Evolutionary conservation across 2,329 filamentous ascomycete genomes (phyloP), one percentile per base, ranked within the genome.

Genomic region (Cercospora berteroae): DNA sequence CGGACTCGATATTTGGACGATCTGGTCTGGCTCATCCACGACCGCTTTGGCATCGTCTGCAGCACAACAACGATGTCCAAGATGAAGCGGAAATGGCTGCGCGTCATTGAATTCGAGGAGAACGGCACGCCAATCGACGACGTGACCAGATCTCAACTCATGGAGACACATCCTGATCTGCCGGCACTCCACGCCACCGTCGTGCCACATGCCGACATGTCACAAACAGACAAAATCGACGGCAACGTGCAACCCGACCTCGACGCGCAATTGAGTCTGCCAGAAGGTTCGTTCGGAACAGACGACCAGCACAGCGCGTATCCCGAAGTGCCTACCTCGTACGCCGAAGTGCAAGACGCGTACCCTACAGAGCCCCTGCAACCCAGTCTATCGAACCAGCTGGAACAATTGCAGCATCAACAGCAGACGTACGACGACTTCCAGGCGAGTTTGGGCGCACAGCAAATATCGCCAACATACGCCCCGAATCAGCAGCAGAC

Each of bases 1-100:
- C 72, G 75, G 10, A 72, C 64, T 2, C 73, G 75, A 65, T 77
- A 74, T 58, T 69, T 77, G 5, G 75, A 77, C 64, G 75, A 77
- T 58, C 67, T 77, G 55, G 75, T 77, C 50, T 77, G 75, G 75
- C 70, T 77, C 20, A 77, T 76, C 9, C 75, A 77, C 57, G 74
- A 77, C 61, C 73, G 73, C 27, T 77, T 76, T 65, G 71, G 72
- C 60, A 76, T 77, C 55, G 74, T 77, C 57, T 77, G 75, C 68
- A 74, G 72, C 63, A 77, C 75, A 9, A 77, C 75, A 1, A 77
- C 76, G n/a, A 76, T 76, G 74, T 76, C 73, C 27, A 77, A 77
- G 68, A 72, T 77, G 70, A 76, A 76, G 69, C 74, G 75, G 6
- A 77, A 77, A 64, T 77, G 76, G 75, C 60, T 76, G 13, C 71